phyloP scores from a whole-genome alignment of 1,139 yeast species.

The Taphrina flavorubra region DNA sequence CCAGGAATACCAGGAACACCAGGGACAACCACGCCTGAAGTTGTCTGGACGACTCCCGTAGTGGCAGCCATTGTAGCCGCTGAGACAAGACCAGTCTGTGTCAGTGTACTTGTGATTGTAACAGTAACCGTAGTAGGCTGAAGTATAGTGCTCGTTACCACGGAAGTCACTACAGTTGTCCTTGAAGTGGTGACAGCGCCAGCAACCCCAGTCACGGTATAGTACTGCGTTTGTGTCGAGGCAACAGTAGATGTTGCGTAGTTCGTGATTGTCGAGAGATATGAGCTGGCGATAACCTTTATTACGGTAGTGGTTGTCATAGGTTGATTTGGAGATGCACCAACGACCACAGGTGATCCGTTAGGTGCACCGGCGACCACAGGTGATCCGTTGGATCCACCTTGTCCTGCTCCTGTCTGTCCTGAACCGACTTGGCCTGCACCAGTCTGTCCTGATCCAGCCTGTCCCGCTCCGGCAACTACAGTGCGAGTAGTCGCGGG shows the following conservation, averaged over 20 bases:
- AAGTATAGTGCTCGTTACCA: not conserved
- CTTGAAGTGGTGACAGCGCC: constrained; percentile 4
- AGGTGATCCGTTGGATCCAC: not conserved
- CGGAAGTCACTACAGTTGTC: not conserved
- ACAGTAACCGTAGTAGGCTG: constrained; percentile 1
- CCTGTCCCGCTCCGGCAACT: not conserved
- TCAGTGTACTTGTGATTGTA: not conserved
- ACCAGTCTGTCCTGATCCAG: not conserved
- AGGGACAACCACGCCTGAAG: too few species aligned
- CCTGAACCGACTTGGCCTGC: not conserved
- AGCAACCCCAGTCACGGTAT: not conserved
- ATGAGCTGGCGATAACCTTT: not conserved
- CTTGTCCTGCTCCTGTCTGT: not conserved
- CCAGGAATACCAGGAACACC: not conserved
- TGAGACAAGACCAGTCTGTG: not conserved
- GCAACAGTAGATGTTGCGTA: not conserved
- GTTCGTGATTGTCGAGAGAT: not conserved
- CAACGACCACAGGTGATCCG: not conserved
- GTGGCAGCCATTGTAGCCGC: not conserved
- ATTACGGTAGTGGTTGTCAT: not conserved
- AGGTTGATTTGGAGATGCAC: not conserved
- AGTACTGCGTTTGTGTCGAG: constrained; percentile 13
- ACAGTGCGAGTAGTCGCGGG: not conserved
- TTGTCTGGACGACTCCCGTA: not conserved
- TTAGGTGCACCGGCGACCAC: not conserved